phyloP scores from a whole-genome alignment of 2,329 filamentous ascomycete genomes.

The Fusarium redolens region DNA sequence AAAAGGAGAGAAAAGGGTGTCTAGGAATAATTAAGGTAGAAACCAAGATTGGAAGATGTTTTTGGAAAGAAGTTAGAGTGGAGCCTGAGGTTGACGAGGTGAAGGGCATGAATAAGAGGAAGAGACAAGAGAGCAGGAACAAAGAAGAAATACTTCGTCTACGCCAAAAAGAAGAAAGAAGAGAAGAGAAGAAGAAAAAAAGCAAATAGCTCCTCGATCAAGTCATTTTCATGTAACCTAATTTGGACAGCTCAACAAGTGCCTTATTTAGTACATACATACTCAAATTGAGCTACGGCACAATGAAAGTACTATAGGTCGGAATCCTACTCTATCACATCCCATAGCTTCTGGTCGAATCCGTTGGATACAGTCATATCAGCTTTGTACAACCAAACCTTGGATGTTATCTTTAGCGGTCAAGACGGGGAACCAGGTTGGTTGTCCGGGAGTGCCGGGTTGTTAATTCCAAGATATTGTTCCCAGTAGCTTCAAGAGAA shows the following conservation, averaged over 20 bases:
- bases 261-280: slow-evolving; percentile 15
- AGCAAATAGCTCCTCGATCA: slow-evolving; percentile 23
- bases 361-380: neutral
- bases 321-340: neutral
- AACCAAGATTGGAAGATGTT: slow-evolving; percentile 8
- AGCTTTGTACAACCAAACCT: neutral
- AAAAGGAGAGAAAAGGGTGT: slow-evolving; percentile 7
- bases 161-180: neutral
- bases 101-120: slow-evolving; percentile 7
- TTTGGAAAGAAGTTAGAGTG: slow-evolving; percentile 15
- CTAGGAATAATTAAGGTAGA: slow-evolving; percentile 10
- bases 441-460: slow-evolving; percentile 18
- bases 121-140: slow-evolving; percentile 15
- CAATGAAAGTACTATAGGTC: neutral
- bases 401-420: slow-evolving; percentile 31
- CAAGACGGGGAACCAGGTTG: slow-evolving; percentile 32
- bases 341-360: neutral
- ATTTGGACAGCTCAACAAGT: slow-evolving; percentile 36
- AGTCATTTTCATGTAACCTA: slow-evolving; percentile 37
- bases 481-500: slow-evolving; percentile 7
- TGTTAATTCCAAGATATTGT: slow-evolving; percentile 22
- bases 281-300: slow-evolving; percentile 1
- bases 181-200: neutral
- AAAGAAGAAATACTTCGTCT: slow-evolving; percentile 1
- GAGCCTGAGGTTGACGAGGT: slow-evolving; percentile 32